Evolutionary conservation across 148 eudicot genomes (phyloP).

Genomic region (Cornus kousa): DNA sequence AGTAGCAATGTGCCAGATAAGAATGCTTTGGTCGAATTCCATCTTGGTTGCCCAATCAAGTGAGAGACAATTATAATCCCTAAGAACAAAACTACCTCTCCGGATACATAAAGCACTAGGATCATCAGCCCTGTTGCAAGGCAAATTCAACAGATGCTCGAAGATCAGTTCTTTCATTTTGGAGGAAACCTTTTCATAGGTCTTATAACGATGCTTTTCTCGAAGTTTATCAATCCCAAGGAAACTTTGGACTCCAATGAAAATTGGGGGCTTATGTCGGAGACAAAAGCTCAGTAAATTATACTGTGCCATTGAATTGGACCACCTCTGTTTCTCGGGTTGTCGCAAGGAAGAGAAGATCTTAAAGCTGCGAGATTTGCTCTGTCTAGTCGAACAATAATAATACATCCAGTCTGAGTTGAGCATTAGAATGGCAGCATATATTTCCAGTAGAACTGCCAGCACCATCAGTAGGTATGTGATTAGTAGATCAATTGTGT

Average conservation of each 20-base stretch:
- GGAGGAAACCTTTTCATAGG: slow-evolving; percentile 20
- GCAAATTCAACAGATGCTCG: background rate
- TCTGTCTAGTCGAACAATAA: slow-evolving; percentile 25
- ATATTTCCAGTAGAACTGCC: slow-evolving; percentile 32
- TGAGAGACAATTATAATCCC: background rate
- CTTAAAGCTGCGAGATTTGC: background rate
- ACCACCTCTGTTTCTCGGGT: slow-evolving; percentile 32
- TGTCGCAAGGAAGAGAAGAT: background rate
- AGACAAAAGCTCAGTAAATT: slow-evolving; percentile 30
- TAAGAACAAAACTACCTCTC: slow-evolving; percentile 23
- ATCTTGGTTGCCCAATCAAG: slow-evolving; percentile 17
- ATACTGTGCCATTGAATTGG: slow-evolving; percentile 39
- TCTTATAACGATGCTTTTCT: slow-evolving; percentile 23
- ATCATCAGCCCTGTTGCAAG: background rate
- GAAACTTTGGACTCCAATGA: slow-evolving; percentile 9
- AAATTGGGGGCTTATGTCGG: slow-evolving; percentile 4
- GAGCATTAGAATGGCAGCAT: slow-evolving; percentile 20
- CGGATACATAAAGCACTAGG: slow-evolving; percentile 21
- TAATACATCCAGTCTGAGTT: slow-evolving; percentile 34
- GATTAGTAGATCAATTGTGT: slow-evolving; percentile 23
- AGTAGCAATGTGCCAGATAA: slow-evolving; percentile 63
- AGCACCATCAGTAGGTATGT: slow-evolving; percentile 38
- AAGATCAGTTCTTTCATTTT: slow-evolving; percentile 29
- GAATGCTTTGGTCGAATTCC: slow-evolving; percentile 50
- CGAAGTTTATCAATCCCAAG: slow-evolving; percentile 17